These are phyloP conservation scores for Pleurotus cornucopiae DNA, from an alignment of 768 basidiomycete genomes.

Conservation along the genomic window DNA sequence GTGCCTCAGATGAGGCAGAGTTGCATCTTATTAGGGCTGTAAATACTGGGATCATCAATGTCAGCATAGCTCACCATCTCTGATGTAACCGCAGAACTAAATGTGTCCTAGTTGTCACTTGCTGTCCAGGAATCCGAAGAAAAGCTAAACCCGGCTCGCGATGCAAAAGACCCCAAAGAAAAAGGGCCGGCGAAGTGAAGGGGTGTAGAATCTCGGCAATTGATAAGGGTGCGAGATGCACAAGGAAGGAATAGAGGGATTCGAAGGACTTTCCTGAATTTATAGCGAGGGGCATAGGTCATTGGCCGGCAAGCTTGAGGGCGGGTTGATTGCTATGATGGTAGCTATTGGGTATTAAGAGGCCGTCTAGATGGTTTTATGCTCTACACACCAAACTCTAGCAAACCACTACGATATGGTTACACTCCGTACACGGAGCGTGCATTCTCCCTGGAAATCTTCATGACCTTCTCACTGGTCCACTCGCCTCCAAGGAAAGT, in stretches of 20 bases:
- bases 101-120: slow-evolving; percentile 53
- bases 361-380: too few relatives aligned
- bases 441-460: slow-evolving; percentile 62
- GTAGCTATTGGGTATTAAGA: too few relatives aligned
- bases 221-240: too few relatives aligned
- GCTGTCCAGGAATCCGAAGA: slow-evolving; percentile 78
- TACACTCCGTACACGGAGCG: slow-evolving; percentile 53
- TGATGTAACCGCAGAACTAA: neutral
- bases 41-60: slow-evolving; percentile 81
- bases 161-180: slow-evolving; percentile 9
- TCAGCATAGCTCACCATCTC: slow-evolving; percentile 24
- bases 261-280: too few relatives aligned
- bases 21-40: slow-evolving; percentile 75
- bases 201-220: too few relatives aligned
- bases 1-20: slow-evolving; percentile 60
- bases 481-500: slow-evolving; percentile 39
- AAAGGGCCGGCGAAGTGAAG: neutral
- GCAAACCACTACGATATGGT: neutral
- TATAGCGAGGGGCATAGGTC: neutral
- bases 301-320: too few relatives aligned
- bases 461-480: slow-evolving; percentile 56
- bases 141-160: slow-evolving; percentile 43
- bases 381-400: too few relatives aligned
- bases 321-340: too few relatives aligned
- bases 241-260: too few relatives aligned